Conservation (phyloP, 2,329 filamentous ascomycete species). For the Hyphodiscus sp. region DNA sequence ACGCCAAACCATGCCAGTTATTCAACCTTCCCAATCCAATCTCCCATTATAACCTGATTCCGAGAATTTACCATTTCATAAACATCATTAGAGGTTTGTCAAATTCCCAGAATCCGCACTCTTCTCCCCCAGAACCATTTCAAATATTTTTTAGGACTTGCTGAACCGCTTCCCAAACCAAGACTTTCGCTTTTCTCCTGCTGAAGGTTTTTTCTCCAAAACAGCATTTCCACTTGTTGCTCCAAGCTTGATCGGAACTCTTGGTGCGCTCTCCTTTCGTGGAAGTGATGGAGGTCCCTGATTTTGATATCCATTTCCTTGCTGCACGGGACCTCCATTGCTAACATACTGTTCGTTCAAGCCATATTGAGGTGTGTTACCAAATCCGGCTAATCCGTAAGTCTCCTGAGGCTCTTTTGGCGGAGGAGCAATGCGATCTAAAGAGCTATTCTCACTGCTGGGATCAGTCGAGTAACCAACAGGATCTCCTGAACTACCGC, state of each 20-base stretch:
- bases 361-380: constrained; percentile 35
- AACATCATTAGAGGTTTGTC: constrained; percentile 11
- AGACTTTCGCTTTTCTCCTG: constrained; percentile 72
- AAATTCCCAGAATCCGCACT: constrained; percentile 2
- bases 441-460: constrained; percentile 83
- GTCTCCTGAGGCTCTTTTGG: constrained; percentile 50
- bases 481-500: constrained; percentile 64
- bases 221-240: constrained; percentile 15
- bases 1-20: constrained; percentile 16
- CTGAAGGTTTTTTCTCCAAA: background rate
- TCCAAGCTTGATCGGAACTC: constrained; percentile 28
- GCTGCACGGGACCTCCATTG: constrained; percentile 14
- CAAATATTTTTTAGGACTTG: constrained; percentile 39
- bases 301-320: constrained; percentile 14
- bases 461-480: constrained; percentile 80
- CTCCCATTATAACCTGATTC: constrained; percentile 11
- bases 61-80: constrained; percentile 8
- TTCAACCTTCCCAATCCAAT: constrained; percentile 9
- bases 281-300: constrained; percentile 18
- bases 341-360: constrained; percentile 12
- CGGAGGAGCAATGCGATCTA: constrained; percentile 62
- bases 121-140: constrained; percentile 3
- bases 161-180: constrained; percentile 84
- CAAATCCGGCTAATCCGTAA: constrained; percentile 52
- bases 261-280: constrained; percentile 18